Evolutionary conservation across 306 rosid genomes (phyloP).

Genomic region (Lathyrus tuberosus): DNA sequence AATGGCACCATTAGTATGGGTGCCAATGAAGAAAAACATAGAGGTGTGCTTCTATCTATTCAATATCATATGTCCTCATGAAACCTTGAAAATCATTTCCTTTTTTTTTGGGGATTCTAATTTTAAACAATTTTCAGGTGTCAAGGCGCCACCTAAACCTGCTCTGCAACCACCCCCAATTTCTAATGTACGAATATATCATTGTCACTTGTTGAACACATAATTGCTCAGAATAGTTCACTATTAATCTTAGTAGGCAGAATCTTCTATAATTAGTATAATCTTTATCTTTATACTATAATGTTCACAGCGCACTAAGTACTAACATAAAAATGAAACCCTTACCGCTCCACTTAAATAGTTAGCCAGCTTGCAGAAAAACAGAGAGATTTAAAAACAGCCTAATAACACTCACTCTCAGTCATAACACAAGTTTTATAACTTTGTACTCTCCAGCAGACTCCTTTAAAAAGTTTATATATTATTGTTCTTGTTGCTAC

Average conservation of each 20-base stretch:
- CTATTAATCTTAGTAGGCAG: constrained; percentile 25
- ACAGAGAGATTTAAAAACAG: constrained; percentile 3
- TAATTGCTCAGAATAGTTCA: constrained; percentile 19
- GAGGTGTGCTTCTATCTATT: constrained; percentile 52
- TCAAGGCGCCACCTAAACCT: constrained; percentile 44
- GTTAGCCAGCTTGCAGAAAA: constrained; percentile 5
- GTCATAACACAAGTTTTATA: constrained; percentile 10
- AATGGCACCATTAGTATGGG: constrained; percentile 42
- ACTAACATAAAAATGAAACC: constrained; percentile 8
- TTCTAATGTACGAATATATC: constrained; percentile 56
- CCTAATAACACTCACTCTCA: constrained; percentile 1
- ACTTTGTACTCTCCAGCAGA: constrained; percentile 6
- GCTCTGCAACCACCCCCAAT: constrained; percentile 48
- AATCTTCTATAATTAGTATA: not conserved
- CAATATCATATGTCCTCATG: constrained; percentile 26
- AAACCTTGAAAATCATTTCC: constrained; percentile 33
- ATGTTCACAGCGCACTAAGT: constrained; percentile 15
- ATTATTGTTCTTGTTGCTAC: constrained; percentile 20
- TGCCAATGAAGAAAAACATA: constrained; percentile 36
- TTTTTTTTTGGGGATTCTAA: constrained; percentile 20
- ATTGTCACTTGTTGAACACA: constrained; percentile 34
- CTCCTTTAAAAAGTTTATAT: constrained; percentile 32
- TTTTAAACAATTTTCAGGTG: constrained; percentile 51
- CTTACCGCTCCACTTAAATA: not conserved
- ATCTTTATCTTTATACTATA: constrained; percentile 14